These are phyloP conservation scores for Bolboschoenoplectus hybrid DNA, from an alignment of 202 grass and related monocot species.

Conservation along the genomic window DNA sequence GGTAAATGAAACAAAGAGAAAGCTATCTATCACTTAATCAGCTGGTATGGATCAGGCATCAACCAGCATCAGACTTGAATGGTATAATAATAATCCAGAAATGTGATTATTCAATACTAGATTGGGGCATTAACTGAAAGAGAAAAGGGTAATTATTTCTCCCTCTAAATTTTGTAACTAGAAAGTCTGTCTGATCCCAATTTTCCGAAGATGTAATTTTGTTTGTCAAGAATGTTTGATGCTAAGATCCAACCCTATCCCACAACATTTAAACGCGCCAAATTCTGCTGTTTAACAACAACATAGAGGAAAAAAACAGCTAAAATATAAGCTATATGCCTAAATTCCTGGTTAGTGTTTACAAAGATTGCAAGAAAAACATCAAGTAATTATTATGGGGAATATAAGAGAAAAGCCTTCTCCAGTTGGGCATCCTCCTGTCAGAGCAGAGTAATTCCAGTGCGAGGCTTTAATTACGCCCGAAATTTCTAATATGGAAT, in stretches of 20 bases:
- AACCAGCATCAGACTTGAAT: background rate
- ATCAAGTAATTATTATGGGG: background rate
- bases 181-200: background rate
- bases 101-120: background rate
- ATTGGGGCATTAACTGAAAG: constrained; percentile 10
- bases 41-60: background rate
- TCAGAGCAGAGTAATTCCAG: background rate
- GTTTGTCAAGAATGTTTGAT: background rate
- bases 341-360: background rate
- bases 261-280: background rate
- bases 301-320: background rate
- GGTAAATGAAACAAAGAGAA: background rate
- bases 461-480: background rate
- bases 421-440: background rate
- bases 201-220: background rate
- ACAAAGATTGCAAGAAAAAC: background rate
- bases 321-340: background rate
- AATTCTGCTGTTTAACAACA: constrained; percentile 4
- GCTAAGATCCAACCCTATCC: background rate
- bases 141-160: background rate
- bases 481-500: background rate
- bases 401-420: background rate
- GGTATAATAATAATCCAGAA: background rate
- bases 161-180: background rate
- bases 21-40: background rate